A percentile compares a stretch with the other conserved stretches of the same genome.
These are phyloP conservation scores for Penicillium paxilli DNA, from an alignment of 495 filamentous ascomycete genomes.

Conservation along the genomic window DNA sequence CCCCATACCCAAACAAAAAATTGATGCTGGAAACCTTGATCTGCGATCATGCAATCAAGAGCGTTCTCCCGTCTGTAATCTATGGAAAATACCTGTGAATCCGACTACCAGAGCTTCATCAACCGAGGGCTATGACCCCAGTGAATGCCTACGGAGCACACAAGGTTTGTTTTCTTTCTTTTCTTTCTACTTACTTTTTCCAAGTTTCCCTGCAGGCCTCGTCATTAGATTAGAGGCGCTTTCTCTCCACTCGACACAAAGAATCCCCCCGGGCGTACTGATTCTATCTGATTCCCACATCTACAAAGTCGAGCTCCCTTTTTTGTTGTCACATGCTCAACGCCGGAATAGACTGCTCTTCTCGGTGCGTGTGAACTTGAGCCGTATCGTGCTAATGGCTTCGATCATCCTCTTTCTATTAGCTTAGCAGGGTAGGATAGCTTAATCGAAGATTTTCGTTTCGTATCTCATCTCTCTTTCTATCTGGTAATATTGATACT, in stretches of 20 bases:
- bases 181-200: constrained; percentile 29
- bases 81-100: constrained; percentile 5
- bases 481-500: too few relatives aligned
- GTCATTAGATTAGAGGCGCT: constrained; percentile 11
- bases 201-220: constrained; percentile 16
- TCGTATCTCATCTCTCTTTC: too few relatives aligned
- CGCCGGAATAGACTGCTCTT: constrained; percentile 11
- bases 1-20: constrained; percentile 20
- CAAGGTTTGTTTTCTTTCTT: constrained; percentile 42
- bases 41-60: constrained; percentile 1
- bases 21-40: not conserved
- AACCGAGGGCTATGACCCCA: constrained; percentile 14
- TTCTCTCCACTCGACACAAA: constrained; percentile 7
- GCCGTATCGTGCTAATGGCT: constrained; percentile 18
- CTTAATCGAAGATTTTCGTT: constrained; percentile 14
- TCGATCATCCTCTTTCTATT: constrained; percentile 24
- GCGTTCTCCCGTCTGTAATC: constrained; percentile 15
- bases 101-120: not conserved
- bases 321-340: constrained; percentile 19
- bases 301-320: constrained; percentile 3
- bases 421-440: constrained; percentile 26
- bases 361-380: constrained; percentile 9
- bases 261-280: constrained; percentile 1
- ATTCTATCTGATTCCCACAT: constrained; percentile 1
- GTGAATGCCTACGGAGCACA: constrained; percentile 25